Percentiles rank a stretch among this genome's conserved stretches.
Conservation (phyloP, 108 stramenopile species). For the Pelagomonas calceolata region DNA sequence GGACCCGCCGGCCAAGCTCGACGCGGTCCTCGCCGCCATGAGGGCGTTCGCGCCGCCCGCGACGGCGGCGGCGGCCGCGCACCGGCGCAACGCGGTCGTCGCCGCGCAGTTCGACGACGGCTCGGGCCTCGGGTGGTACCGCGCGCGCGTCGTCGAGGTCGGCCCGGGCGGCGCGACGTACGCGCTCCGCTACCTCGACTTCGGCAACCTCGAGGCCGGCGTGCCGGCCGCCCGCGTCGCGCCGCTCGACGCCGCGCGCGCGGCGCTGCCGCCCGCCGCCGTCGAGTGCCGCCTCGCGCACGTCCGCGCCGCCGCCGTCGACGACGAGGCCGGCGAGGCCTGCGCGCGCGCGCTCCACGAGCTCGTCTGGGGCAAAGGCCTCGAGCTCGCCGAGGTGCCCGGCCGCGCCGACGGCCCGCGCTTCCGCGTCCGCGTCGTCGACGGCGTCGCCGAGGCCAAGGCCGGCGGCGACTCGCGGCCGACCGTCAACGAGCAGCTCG, state of each 20-base stretch:
- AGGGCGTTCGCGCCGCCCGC: not conserved
- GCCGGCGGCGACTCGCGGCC: not conserved
- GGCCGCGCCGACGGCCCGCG: slow-evolving; percentile 55
- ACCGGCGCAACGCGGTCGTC: slow-evolving; percentile 60
- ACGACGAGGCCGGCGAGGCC: slow-evolving; percentile 69
- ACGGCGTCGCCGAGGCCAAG: slow-evolving; percentile 38
- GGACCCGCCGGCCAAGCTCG: not conserved
- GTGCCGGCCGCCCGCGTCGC: slow-evolving; percentile 58
- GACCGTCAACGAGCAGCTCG: slow-evolving; percentile 60
- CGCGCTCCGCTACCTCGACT: slow-evolving; percentile 80
- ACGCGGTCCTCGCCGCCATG: not conserved
- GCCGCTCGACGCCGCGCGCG: slow-evolving; percentile 67
- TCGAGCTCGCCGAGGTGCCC: slow-evolving; percentile 51
- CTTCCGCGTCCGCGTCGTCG: slow-evolving; percentile 41
- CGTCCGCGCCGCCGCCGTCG: slow-evolving; percentile 48
- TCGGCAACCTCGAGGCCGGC: slow-evolving; percentile 81
- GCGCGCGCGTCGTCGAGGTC: slow-evolving; percentile 74
- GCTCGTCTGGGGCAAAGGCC: slow-evolving; percentile 65
- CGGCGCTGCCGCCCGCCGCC: slow-evolving; percentile 66
- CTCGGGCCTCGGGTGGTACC: slow-evolving; percentile 77
- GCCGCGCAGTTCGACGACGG: slow-evolving; percentile 95
- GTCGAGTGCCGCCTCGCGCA: slow-evolving; percentile 67
- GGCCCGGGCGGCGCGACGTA: slow-evolving; percentile 38
- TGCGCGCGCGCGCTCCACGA: slow-evolving; percentile 63
- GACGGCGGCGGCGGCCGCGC: no score